phyloP scores from a whole-genome alignment of 768 basidiomycete species.

The Leccinum subtestaceum region DNA sequence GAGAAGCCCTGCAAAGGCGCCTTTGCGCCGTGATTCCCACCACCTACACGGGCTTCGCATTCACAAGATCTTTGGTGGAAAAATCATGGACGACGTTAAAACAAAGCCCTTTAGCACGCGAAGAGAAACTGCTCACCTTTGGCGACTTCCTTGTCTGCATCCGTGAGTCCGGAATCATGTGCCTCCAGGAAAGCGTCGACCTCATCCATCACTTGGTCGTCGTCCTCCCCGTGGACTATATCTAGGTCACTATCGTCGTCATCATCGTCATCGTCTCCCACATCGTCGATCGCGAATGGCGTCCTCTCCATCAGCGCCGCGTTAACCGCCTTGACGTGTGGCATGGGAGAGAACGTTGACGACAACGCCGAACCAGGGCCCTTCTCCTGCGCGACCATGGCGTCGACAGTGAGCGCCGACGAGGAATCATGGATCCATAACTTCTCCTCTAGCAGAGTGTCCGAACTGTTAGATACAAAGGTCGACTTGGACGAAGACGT shows the following conservation, averaged over 20 bases:
- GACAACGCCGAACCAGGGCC: constrained; percentile 19
- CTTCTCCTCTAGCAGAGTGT: constrained; percentile 13
- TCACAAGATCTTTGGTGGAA: constrained; percentile 50
- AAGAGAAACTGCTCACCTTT: constrained; percentile 49
- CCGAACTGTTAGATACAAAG: constrained; percentile 38
- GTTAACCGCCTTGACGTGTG: constrained; percentile 72
- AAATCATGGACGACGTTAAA: neutral
- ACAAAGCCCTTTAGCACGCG: neutral
- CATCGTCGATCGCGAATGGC: constrained; percentile 96
- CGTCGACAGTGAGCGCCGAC: constrained; percentile 52
- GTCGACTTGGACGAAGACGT: constrained; percentile 62
- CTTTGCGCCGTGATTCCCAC: neutral
- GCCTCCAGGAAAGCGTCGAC: constrained; percentile 95
- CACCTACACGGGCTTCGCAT: constrained; percentile 52
- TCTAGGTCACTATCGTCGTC: constrained; percentile 57
- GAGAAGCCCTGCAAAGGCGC: neutral
- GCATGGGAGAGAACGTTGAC: constrained; percentile 49
- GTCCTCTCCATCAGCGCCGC: constrained; percentile 89
- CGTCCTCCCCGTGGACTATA: constrained; percentile 54
- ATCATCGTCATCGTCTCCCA: constrained; percentile 67
- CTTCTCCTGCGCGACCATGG: constrained; percentile 24
- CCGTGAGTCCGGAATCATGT: constrained; percentile 81
- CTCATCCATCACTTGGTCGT: constrained; percentile 87
- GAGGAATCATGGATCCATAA: constrained; percentile 35
- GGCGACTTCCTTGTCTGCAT: constrained; percentile 74